Evolutionary conservation across 228 moss, liverwort and hornwort species (phyloP), one percentile per base, ranked within the genome.

Genomic region (Sphagnum magellanicum): DNA sequence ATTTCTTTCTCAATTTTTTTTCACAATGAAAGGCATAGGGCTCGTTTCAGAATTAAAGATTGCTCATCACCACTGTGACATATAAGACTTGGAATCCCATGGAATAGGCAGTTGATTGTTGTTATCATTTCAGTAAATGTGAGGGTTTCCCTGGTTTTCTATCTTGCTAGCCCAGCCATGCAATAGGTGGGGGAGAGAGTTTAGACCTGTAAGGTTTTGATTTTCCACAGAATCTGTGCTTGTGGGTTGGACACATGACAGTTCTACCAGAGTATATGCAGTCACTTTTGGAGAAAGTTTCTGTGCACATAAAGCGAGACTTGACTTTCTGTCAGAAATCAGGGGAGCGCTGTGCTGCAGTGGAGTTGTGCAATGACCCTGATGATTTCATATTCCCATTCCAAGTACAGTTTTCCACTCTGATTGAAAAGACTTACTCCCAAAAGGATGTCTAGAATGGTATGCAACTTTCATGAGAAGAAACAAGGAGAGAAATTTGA

Each of bases 261-360:
- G 93, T 90, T 61, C 72, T 97, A 72, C 97, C 97, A 71, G 85
- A 85, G 68, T 82, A 79, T 32, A 85, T 97, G 97, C 83, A 83
- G 75, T 89, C 87, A 13, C 68, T 90, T 9, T 65, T 78, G 71
- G 80, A 78, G 63, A 97, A 87, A 79, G 76, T 93, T 46, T 83
- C 85, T 64, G 63, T 76, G 49, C 97, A 97, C 71, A 76, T 97
- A 68, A 90, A 87, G 73, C 87, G 88, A 60, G 93, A 97, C 72
- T 97, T 93, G 68, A 82, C 87, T 55, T 67, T 83, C 70, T 97
- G 97, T 78, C 87, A 76, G 63, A 88, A 93, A 62, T 74, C 90
- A 60, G 93, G 97, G 32, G 85, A 91, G 72, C 55, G 69, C 14
- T 97, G 97, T 75, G 82, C 82, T 75, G 91, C 91, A 50, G 81